Evolutionary conservation across 2,329 filamentous ascomycete species (phyloP).

Genomic region (Teratosphaeriaceae sp.): DNA sequence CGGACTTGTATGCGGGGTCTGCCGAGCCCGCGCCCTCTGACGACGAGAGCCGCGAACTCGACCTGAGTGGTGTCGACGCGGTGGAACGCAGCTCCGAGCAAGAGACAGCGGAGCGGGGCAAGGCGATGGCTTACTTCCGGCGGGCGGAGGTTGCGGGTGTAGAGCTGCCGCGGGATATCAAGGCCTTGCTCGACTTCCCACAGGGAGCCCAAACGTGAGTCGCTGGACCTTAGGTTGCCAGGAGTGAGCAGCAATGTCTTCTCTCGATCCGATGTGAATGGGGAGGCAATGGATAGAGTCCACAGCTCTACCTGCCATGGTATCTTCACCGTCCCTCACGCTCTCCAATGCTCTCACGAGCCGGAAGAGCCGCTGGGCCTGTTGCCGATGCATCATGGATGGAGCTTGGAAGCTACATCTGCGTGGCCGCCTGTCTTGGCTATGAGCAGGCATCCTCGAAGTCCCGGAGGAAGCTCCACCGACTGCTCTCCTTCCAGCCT

Average conservation of each 20-base stretch:
- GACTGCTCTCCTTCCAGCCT: constrained; percentile 12
- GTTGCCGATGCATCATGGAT: no score
- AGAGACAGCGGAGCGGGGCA: neutral
- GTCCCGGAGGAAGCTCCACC: constrained; percentile 15
- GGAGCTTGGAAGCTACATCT: neutral
- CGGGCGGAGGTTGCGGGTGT: constrained; percentile 4
- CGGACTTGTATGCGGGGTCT: constrained; percentile 47
- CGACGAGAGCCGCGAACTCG: constrained; percentile 2
- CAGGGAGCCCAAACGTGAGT: no score
- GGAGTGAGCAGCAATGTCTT: no score
- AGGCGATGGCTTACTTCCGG: neutral
- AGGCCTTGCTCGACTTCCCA: neutral
- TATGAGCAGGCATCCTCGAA: constrained; percentile 4
- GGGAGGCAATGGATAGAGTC: no score
- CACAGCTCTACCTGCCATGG: no score
- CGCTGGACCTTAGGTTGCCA: no score
- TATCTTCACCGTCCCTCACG: no score
- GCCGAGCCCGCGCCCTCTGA: neutral
- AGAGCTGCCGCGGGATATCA: constrained; percentile 1
- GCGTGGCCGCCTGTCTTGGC: neutral
- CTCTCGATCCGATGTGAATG: no score
- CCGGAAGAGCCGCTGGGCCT: no score
- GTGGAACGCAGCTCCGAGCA: neutral
- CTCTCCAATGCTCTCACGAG: no score
- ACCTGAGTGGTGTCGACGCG: neutral